Evolutionary conservation across 2,329 filamentous ascomycete species (phyloP).

Genomic region (Colletotrichum sp.): DNA sequence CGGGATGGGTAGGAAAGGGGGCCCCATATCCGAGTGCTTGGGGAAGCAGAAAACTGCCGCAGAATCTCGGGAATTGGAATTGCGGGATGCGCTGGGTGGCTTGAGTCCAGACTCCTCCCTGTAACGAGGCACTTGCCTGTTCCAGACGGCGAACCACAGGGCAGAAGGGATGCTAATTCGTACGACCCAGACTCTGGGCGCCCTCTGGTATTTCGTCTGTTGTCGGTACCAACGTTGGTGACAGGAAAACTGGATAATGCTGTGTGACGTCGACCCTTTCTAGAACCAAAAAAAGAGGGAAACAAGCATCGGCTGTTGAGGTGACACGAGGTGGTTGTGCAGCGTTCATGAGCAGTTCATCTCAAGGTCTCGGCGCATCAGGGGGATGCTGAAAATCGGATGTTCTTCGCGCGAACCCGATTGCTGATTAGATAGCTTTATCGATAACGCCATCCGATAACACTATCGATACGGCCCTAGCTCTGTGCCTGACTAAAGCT

Average conservation of each 20-base stretch:
- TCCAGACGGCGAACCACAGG: neutral
- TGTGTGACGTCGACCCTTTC: neutral
- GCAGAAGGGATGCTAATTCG: slow-evolving; percentile 7
- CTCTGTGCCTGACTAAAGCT: neutral
- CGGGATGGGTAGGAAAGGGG: neutral
- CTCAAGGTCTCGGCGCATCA: neutral
- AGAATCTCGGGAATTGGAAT: neutral
- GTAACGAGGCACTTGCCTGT: slow-evolving; percentile 2
- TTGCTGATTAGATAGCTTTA: neutral
- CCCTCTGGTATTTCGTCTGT: neutral
- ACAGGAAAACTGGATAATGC: neutral
- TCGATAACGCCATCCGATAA: neutral
- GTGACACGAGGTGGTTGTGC: too few relatives aligned
- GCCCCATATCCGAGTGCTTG: neutral
- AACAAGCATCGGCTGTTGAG: neutral
- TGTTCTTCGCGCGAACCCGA: neutral
- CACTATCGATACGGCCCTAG: neutral
- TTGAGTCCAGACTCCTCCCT: neutral
- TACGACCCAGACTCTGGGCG: neutral
- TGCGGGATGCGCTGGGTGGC: neutral
- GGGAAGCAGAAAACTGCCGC: neutral
- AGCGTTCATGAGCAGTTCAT: neutral
- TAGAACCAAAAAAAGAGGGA: neutral
- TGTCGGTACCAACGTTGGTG: neutral
- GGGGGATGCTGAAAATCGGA: neutral